These are phyloP conservation scores for Xanthoceras sorbifolium DNA, from an alignment of 345 rosid genomes.

Conservation along the genomic window DNA sequence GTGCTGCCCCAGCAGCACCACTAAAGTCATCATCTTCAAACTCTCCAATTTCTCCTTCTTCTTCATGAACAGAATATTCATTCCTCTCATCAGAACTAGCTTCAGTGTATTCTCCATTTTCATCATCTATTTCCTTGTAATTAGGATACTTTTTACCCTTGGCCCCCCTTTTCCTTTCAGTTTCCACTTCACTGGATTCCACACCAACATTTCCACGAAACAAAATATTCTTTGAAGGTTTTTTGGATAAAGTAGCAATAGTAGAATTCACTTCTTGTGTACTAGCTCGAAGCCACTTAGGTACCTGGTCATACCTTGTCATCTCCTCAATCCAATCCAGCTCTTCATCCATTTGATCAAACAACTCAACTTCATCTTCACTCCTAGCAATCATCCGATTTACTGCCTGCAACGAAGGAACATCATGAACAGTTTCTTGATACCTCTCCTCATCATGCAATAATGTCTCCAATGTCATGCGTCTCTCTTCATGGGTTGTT, in stretches of 20 bases:
- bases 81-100: constrained; percentile 89
- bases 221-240: constrained; percentile 73
- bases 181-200: constrained; percentile 59
- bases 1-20: constrained; percentile 61
- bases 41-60: constrained; percentile 83
- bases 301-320: constrained; percentile 91
- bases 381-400: constrained; percentile 99
- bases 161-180: constrained; percentile 88
- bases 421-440: constrained; percentile 98
- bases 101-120: constrained; percentile 80
- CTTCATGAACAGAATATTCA: constrained; percentile 76
- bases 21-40: constrained; percentile 81
- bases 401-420: constrained; percentile 92
- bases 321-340: constrained; percentile 92
- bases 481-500: constrained; percentile 99
- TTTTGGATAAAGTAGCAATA: constrained; percentile 79
- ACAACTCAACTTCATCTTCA: constrained; percentile 89
- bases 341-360: constrained; percentile 99
- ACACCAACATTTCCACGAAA: constrained; percentile 46
- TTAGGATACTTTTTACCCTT: constrained; percentile 81
- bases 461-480: constrained; percentile 94
- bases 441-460: constrained; percentile 98
- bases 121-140: constrained; percentile 96
- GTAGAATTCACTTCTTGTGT: constrained; percentile 74
- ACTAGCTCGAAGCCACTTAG: constrained; percentile 96